A percentile compares a stretch with the other conserved stretches of the same genome.
These are phyloP conservation scores for Meyerozyma elateridarum DNA, from an alignment of 1,139 yeast species.

Conservation along the genomic window DNA sequence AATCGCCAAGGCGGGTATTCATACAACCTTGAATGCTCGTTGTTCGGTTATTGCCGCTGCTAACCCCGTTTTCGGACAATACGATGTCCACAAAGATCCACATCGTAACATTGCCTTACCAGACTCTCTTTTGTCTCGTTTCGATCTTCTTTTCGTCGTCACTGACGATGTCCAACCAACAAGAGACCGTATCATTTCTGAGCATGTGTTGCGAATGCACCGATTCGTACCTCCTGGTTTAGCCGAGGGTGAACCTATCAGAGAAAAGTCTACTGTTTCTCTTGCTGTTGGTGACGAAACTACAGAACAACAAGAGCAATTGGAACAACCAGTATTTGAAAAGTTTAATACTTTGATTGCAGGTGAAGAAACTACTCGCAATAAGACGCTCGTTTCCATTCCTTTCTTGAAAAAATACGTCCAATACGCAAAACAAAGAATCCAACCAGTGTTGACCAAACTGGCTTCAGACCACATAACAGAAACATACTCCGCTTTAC, in stretches of 20 bases:
- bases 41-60: conserved; percentile 99
- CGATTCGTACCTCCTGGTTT: conserved; percentile 85
- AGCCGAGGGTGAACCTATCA: conserved; percentile 89
- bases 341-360: conserved; percentile 79
- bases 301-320: conserved; percentile 43
- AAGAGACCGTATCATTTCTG: conserved; percentile 83
- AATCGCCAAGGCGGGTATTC: conserved; percentile 97
- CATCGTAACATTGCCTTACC: conserved; percentile 96
- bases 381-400: conserved; percentile 61
- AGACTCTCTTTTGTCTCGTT: conserved; percentile 93
- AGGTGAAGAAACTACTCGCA: conserved; percentile 50
- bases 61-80: conserved; percentile 95
- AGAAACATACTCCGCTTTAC: conserved; percentile 68
- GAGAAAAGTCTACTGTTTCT: conserved; percentile 67
- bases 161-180: conserved; percentile 90
- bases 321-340: conserved; percentile 64
- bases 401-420: conserved; percentile 87
- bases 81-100: conserved; percentile 93
- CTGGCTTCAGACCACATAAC: conserved; percentile 82
- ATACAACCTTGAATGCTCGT: conserved; percentile 92
- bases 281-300: conserved; percentile 76
- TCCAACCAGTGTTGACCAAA: conserved; percentile 74
- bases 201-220: conserved; percentile 93
- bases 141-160: conserved; percentile 89
- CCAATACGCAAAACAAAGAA: conserved; percentile 89